Evolutionary conservation across 345 rosid genomes (phyloP), one percentile per base, ranked within the genome.

Genomic region (Pistacia integerrima): DNA sequence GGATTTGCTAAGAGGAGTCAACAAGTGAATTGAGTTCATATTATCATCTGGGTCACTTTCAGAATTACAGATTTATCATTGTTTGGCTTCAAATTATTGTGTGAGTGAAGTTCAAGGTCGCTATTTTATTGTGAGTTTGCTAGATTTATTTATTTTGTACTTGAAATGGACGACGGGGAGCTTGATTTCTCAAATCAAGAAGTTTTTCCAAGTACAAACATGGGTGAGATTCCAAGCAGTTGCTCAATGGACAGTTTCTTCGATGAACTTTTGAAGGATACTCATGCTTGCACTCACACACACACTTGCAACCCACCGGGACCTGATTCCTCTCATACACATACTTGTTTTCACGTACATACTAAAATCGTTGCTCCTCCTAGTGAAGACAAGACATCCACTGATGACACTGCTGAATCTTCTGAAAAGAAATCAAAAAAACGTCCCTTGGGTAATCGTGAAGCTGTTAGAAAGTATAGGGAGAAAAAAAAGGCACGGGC

Each of bases 401-500:
- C 89, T 35, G 97, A 94, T 78, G 99, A 92, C 41, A 90, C 94
- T 0, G 90, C 97, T 0, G 99, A 87, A 82, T 97, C 98, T 0
- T 68, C 72, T 0, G 96, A 88, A 59, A 90, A 86, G 69, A 90
- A 85, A 62, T 69, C 87, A 0, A 93, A 92, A 79, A 94, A 94
- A 80, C 88, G 96, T 48, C 93, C 97, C 0, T 33, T 75, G 9
- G 99, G 99, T 3, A 97, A 97, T 60, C 78, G 88, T 44, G 99
- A 94, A 80, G 99, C 98, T 0, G 99, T 96, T 57, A 84, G 97
- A 66, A 96, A 96, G 89, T 96, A 96, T 70, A 87, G 99, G 74
- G 98, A 96, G 86, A 96, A 91, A 89, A 94, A 94, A 90, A 97
- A 97, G 84, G 98, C 97, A 30, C 87, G 94, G 57, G 86, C 94